These are phyloP conservation scores for Austroboletus olivaceoglutinosus DNA, from an alignment of 1,284 basidiomycete species.

Conservation along the genomic window DNA sequence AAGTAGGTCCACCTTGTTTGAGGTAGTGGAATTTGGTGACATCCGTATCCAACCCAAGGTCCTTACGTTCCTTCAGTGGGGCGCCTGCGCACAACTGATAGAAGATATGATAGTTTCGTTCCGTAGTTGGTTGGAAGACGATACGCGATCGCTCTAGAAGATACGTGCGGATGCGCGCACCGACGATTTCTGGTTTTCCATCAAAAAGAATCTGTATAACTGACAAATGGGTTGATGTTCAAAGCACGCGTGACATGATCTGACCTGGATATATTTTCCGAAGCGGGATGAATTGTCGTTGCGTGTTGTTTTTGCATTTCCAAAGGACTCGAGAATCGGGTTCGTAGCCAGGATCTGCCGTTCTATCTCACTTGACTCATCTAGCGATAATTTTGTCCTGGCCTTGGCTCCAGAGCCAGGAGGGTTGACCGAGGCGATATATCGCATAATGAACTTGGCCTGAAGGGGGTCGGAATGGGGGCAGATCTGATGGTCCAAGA, in stretches of 20 bases:
- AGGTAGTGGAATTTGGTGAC: conserved; percentile 90
- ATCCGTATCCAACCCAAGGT: conserved; percentile 86
- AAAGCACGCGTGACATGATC: conserved; percentile 5
- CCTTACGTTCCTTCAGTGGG: conserved; percentile 92
- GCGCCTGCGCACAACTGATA: conserved; percentile 99
- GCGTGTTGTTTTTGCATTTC: conserved; percentile 98
- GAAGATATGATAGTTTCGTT: conserved; percentile 99
- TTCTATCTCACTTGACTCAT: conserved; percentile 92
- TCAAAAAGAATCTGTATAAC: conserved; percentile 86
- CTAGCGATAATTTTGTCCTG: conserved; percentile 68
- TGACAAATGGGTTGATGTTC: conserved; percentile 11
- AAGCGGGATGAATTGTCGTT: conserved; percentile 99
- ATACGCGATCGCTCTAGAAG: conserved; percentile 95
- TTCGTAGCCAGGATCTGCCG: conserved; percentile 97
- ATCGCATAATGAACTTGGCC: conserved; percentile 99
- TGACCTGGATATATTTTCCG: conserved; percentile 98
- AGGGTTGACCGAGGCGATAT: conserved; percentile 97
- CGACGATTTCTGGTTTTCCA: conserved; percentile 92
- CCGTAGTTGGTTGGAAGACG: conserved; percentile 94
- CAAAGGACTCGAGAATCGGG: conserved; percentile 98
- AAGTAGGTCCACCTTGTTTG: conserved; percentile 87
- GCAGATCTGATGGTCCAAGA: conserved; percentile 1
- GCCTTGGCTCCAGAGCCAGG: conserved; percentile 62
- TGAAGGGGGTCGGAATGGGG: conserved; percentile 29
- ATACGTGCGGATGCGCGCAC: conserved; percentile 96